phyloP scores from a whole-genome alignment of 2,329 filamentous ascomycete genomes.

The Epichloe sibirici region DNA sequence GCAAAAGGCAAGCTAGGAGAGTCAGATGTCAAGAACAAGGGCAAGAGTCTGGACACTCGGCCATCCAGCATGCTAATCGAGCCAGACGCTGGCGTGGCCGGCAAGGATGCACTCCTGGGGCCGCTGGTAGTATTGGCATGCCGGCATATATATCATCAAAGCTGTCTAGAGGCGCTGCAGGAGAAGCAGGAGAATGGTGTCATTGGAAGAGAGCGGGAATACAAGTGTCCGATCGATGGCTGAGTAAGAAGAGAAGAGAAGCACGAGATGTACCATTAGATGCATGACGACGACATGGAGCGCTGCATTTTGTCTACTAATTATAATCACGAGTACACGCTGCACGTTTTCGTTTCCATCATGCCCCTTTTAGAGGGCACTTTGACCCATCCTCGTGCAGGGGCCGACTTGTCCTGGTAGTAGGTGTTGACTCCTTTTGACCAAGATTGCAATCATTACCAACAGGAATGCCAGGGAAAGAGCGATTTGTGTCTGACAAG shows the following conservation, averaged over 20 bases:
- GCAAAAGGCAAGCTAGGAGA: constrained; percentile 24
- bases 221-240: constrained; percentile 46
- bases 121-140: constrained; percentile 57
- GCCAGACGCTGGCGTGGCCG: constrained; percentile 13
- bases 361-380: no score
- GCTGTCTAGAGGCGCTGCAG: constrained; percentile 54
- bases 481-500: no score
- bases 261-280: constrained; percentile 4
- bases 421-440: no score
- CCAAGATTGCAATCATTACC: no score
- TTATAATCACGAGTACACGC: no score
- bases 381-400: no score
- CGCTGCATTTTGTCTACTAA: not conserved
- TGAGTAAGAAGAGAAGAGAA: constrained; percentile 15
- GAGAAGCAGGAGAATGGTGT: constrained; percentile 37
- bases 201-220: constrained; percentile 35
- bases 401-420: no score
- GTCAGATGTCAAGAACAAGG: constrained; percentile 27
- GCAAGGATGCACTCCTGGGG: constrained; percentile 41
- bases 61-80: constrained; percentile 29
- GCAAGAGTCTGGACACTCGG: constrained; percentile 28
- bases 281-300: constrained; percentile 1
- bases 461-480: no score
- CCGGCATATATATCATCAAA: constrained; percentile 57
- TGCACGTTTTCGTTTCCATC: no score